phyloP scores from a whole-genome alignment of 2,329 filamentous ascomycete species.

The Aspergillus tubingensis region DNA sequence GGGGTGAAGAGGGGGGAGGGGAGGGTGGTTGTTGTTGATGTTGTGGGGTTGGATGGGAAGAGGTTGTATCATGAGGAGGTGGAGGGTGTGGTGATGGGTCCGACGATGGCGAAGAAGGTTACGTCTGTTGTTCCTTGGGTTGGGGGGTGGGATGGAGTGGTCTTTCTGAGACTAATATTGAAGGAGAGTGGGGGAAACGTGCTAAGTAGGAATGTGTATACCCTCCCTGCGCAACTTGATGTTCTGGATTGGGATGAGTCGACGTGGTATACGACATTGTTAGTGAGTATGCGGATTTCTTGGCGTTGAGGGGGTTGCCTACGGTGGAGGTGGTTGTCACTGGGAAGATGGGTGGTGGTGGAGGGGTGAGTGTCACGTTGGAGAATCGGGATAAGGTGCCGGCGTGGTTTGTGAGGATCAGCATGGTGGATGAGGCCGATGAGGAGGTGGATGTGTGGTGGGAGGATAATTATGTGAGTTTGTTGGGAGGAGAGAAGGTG shows the following conservation, averaged over 20 bases:
- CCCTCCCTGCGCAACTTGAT: slow-evolving; percentile 54
- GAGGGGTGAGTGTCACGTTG: slow-evolving; percentile 42
- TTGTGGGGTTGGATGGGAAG: slow-evolving; percentile 54
- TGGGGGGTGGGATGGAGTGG: no score
- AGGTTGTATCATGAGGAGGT: slow-evolving; percentile 39
- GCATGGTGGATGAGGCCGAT: slow-evolving; percentile 46
- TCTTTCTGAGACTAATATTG: no score
- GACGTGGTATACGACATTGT: slow-evolving; percentile 62
- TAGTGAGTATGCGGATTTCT: slow-evolving; percentile 52
- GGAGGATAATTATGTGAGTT: slow-evolving; percentile 65
- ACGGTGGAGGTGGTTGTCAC: slow-evolving; percentile 22
- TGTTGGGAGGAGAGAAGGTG: slow-evolving; percentile 59
- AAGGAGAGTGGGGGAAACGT: no score
- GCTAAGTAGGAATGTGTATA: slow-evolving; percentile 63
- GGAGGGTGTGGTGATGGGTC: slow-evolving; percentile 37
- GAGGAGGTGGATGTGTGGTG: slow-evolving; percentile 55
- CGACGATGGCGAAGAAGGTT: slow-evolving; percentile 50
- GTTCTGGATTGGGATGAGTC: slow-evolving; percentile 58
- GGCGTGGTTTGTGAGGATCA: slow-evolving; percentile 60
- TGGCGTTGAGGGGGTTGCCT: slow-evolving; percentile 45
- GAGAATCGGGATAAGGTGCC: slow-evolving; percentile 57
- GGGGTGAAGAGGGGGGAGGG: slow-evolving; percentile 43
- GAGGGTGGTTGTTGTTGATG: slow-evolving; percentile 51
- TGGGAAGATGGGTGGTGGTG: slow-evolving; percentile 2
- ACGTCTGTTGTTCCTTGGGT: slow-evolving; percentile 27